Evolutionary conservation across 108 stramenopile species (phyloP).

Genomic region (Pseudonitzschia multiseries): DNA sequence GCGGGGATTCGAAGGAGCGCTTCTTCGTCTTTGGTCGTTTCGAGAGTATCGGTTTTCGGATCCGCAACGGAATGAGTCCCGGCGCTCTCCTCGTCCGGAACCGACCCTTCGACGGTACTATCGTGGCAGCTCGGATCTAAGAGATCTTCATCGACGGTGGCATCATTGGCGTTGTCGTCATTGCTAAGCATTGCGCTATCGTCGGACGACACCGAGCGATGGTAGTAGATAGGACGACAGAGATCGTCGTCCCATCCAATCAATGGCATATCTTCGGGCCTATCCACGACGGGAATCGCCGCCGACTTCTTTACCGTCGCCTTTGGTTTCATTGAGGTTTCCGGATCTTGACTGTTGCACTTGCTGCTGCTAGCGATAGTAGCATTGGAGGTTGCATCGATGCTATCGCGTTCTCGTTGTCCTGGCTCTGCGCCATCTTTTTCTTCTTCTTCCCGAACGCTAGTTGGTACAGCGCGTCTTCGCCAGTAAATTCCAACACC

Average conservation of each 20-base stretch:
- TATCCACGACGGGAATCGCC: not conserved
- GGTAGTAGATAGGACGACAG: slow-evolving; percentile 34
- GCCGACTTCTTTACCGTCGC: not conserved
- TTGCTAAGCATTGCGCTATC: not conserved
- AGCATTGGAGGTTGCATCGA: not conserved
- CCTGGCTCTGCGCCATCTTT: not conserved
- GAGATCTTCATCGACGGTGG: not conserved
- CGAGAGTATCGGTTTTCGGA: not conserved
- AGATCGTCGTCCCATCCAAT: slow-evolving; percentile 40
- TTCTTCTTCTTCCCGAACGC: not conserved
- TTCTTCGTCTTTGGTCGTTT: not conserved
- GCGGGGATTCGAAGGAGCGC: slow-evolving; percentile 7
- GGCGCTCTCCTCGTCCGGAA: not conserved
- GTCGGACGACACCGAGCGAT: not conserved
- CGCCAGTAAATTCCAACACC: slow-evolving; percentile 15
- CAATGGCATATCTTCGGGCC: not conserved
- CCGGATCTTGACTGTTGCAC: not conserved
- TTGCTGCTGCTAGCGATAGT: not conserved
- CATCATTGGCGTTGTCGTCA: not conserved
- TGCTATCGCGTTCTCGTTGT: not conserved
- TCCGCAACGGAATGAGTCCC: slow-evolving; percentile 1
- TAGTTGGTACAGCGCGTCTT: not conserved
- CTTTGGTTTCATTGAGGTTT: not conserved
- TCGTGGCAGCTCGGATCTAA: not conserved
- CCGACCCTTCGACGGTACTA: not conserved